Percentiles rank a stretch among this genome's conserved stretches.
Conservation (phyloP, 1,284 basidiomycete species). For the Leccinum fallax region DNA sequence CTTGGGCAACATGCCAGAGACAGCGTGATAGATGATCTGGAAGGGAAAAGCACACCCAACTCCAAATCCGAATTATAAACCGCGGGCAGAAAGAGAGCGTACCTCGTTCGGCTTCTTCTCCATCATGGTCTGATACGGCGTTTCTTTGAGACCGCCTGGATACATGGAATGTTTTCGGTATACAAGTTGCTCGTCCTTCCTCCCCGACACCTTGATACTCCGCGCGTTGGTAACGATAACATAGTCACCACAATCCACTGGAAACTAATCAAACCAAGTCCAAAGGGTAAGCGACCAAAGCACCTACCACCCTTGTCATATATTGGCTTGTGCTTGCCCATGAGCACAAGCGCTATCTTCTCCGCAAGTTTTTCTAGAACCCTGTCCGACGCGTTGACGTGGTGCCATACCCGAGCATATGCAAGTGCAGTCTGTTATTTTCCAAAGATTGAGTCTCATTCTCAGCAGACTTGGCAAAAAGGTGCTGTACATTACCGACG, state of each 20-base stretch:
- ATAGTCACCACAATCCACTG: constrained; percentile 97
- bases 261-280: not conserved
- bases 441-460: not conserved
- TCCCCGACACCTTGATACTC: constrained; percentile 86
- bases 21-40: constrained; percentile 95
- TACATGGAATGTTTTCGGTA: constrained; percentile 93
- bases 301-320: constrained; percentile 86
- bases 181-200: constrained; percentile 85
- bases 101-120: constrained; percentile 90
- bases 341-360: constrained; percentile 91
- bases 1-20: constrained; percentile 96
- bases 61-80: not conserved
- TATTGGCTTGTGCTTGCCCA: constrained; percentile 99
- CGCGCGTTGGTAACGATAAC: constrained; percentile 93
- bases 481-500: constrained; percentile 61
- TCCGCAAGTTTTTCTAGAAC: constrained; percentile 92
- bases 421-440: constrained; percentile 82
- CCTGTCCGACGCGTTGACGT: constrained; percentile 88
- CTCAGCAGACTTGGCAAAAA: not conserved
- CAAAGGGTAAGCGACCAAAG: not conserved
- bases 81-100: constrained; percentile 34
- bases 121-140: constrained; percentile 82
- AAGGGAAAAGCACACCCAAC: not conserved
- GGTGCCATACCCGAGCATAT: constrained; percentile 94
- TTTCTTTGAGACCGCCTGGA: constrained; percentile 93